These are phyloP conservation scores for Bacidia rubella DNA, from an alignment of 495 filamentous ascomycete species.

Conservation along the genomic window DNA sequence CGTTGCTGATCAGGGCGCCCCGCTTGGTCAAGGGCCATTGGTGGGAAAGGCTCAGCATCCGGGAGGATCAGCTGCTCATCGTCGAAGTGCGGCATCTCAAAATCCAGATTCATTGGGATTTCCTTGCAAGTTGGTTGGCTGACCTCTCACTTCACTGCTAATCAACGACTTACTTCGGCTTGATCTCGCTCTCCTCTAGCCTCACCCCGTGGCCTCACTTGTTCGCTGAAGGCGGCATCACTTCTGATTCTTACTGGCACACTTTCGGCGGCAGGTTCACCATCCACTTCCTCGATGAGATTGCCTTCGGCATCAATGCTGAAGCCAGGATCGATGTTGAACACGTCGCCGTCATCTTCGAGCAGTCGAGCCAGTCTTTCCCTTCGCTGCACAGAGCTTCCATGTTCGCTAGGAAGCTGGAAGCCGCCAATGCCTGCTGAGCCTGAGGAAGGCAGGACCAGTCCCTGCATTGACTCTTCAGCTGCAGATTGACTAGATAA, in stretches of 20 bases:
- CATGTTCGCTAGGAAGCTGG: constrained; percentile 23
- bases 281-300: constrained; percentile 26
- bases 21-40: constrained; percentile 7
- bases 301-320: constrained; percentile 53
- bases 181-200: neutral
- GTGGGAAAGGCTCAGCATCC: constrained; percentile 22
- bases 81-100: constrained; percentile 22
- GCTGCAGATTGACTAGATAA: constrained; percentile 19
- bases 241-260: constrained; percentile 19
- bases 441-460: constrained; percentile 20
- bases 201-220: constrained; percentile 18
- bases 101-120: constrained; percentile 31
- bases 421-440: constrained; percentile 23
- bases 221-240: constrained; percentile 28
- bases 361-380: constrained; percentile 16
- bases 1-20: constrained; percentile 5
- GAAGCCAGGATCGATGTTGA: constrained; percentile 50
- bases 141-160: neutral
- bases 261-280: constrained; percentile 5
- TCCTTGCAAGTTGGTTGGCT: neutral
- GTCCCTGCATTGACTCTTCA: constrained; percentile 12
- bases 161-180: neutral
- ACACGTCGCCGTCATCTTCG: constrained; percentile 33
- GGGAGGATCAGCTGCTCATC: constrained; percentile 24
- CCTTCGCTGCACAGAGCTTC: constrained; percentile 20